phyloP scores from a whole-genome alignment of 805 yeast species.

The Metschnikowia picachoensis region DNA sequence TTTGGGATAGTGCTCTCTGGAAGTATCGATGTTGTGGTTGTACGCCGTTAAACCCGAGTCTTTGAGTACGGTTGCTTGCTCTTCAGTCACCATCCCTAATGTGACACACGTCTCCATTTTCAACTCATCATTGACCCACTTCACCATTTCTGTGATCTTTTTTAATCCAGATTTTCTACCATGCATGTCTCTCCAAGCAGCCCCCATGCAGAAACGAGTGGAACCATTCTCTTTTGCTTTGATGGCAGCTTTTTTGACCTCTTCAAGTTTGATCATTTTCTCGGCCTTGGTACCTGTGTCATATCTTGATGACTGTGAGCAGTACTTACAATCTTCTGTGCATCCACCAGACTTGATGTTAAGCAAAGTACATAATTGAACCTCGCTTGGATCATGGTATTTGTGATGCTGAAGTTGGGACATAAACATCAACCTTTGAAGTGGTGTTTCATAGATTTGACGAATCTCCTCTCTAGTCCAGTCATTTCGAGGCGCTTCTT shows the following conservation, averaged over 20 bases:
- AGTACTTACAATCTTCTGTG: slow-evolving; percentile 76
- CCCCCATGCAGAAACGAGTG: slow-evolving; percentile 80
- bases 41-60: slow-evolving; percentile 78
- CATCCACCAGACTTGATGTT: slow-evolving; percentile 80
- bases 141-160: slow-evolving; percentile 62
- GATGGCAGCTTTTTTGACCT: slow-evolving; percentile 60
- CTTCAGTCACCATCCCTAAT: slow-evolving; percentile 66
- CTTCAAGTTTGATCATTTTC: slow-evolving; percentile 55
- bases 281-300: slow-evolving; percentile 71
- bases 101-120: slow-evolving; percentile 80
- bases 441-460: slow-evolving; percentile 61
- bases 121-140: slow-evolving; percentile 52
- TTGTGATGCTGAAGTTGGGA: slow-evolving; percentile 66
- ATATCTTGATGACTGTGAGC: slow-evolving; percentile 70
- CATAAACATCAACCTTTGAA: slow-evolving; percentile 54
- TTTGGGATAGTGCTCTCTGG: slow-evolving; percentile 71
- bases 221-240: slow-evolving; percentile 67
- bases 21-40: slow-evolving; percentile 77
- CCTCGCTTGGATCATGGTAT: slow-evolving; percentile 63
- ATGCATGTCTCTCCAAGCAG: slow-evolving; percentile 84
- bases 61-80: slow-evolving; percentile 57
- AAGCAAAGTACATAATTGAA: slow-evolving; percentile 72
- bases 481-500: slow-evolving; percentile 17
- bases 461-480: slow-evolving; percentile 64
- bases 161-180: slow-evolving; percentile 68